Evolutionary conservation across 441 rosid genomes (phyloP), one percentile per base, ranked within the genome.

Genomic region (Populus hybrid): DNA sequence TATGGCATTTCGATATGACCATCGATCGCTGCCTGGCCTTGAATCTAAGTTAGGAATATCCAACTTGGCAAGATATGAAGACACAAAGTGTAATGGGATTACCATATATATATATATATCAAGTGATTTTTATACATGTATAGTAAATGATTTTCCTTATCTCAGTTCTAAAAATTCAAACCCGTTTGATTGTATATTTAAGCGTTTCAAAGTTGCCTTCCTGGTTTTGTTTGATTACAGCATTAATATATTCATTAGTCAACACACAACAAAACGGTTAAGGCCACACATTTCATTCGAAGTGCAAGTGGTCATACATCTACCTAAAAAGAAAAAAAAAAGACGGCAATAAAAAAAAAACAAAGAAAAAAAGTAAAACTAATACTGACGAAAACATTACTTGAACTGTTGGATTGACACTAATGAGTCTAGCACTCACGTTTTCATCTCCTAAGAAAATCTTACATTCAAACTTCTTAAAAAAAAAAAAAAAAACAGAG

Each of bases 131-230:
- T 40, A 40, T 10, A 10, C 12, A 10, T 40, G 12, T 40, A 40
- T 40, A 40, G 12, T 40, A 40, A 40, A 40, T 40, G 50, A 50
- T 50, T 50, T 5, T 6, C 59, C n/a, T 50, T 50, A 50, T 50
- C 59, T 50, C 59, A 16, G 59, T 16, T 8, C 59, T 50, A 16
- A 50, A 50, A 16, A 50, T 50, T 18, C 24, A 50, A 10, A 73
- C 46, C 36, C n/a, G 40, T 23, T 57, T 18, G 69, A 65, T 10
- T 9, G 57, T 21, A 40, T 1, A 21, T 11, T 26, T 20, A 74
- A 76, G 79, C 81, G 79, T 76, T 76, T 78, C 79, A 80, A 80
- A 78, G 77, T 74, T 68, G 72, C 7, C 50, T 61, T 69, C 66
- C 36, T 24, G 3, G 18, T 23, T 26, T 18, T 46, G 72, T 57